Conservation (phyloP, 306 rosid species). For the Rubus parviflorus region DNA sequence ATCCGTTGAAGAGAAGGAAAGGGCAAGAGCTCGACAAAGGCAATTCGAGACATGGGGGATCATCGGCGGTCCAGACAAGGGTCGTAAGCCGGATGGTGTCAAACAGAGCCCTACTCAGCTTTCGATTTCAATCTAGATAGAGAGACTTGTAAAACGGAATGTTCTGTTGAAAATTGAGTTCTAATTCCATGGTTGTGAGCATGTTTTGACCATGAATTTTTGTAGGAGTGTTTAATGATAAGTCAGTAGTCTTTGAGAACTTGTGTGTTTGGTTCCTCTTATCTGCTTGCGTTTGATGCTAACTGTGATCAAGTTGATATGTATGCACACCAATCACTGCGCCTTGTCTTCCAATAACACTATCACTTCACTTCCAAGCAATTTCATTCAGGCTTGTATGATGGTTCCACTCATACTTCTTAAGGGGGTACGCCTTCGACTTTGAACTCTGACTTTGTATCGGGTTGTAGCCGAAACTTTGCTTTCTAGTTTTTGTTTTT, state of each 20-base stretch:
- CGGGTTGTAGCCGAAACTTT: too few relatives aligned
- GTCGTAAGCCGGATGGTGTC: conserved; percentile 40
- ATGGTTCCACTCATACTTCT: too few relatives aligned
- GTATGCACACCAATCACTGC: too few relatives aligned
- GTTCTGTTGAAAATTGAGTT: background rate
- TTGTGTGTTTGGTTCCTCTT: background rate
- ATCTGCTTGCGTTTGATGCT: background rate
- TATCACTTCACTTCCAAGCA: background rate
- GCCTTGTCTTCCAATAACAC: background rate
- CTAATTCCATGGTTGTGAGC: background rate
- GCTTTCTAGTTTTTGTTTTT: too few relatives aligned
- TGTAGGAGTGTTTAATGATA: background rate
- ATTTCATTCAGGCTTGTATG: background rate
- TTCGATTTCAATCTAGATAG: conserved; percentile 47
- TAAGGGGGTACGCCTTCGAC: too few relatives aligned
- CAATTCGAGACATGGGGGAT: conserved; percentile 89
- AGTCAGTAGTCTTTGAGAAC: background rate
- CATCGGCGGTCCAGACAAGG: conserved; percentile 92
- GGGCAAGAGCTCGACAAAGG: conserved; percentile 91
- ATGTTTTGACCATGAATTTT: background rate
- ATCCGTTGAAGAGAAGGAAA: conserved; percentile 85
- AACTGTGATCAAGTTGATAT: background rate
- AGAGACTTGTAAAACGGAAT: background rate
- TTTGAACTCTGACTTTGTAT: too few relatives aligned
- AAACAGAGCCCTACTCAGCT: conserved; percentile 34